Evolutionary conservation across 2,329 filamentous ascomycete species (phyloP).

Genomic region (Fusarium tjaetaba): DNA sequence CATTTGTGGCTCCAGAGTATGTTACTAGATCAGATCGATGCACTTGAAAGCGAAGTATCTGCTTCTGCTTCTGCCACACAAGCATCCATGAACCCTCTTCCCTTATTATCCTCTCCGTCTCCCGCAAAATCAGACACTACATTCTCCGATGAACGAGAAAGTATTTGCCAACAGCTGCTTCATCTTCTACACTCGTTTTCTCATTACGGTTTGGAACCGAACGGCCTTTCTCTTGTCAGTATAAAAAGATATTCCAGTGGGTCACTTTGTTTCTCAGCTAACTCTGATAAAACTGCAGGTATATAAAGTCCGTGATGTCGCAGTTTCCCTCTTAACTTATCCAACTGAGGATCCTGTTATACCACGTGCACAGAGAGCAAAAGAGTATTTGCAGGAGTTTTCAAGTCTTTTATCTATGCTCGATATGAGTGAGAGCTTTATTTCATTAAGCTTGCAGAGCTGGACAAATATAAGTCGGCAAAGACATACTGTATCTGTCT

Average conservation of each 20-base stretch:
- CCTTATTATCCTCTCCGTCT: neutral
- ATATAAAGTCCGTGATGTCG: neutral
- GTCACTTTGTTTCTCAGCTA: neutral
- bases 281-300: neutral
- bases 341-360: neutral
- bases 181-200: neutral
- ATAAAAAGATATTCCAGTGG: neutral
- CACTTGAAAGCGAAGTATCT: neutral
- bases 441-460: accelerated
- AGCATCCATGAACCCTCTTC: neutral
- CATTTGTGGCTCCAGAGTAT: neutral
- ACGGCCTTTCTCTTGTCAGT: neutral
- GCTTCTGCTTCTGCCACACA: neutral
- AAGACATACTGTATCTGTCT: neutral
- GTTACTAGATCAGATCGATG: neutral
- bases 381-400: accelerated
- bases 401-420: neutral
- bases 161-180: neutral
- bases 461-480: neutral
- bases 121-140: neutral
- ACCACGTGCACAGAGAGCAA: accelerated
- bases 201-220: neutral
- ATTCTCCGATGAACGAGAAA: neutral
- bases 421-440: neutral
- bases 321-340: neutral